Base-by-base conservation (phyloP, 768 basidiomycete genomes). In the Mycena venus region DNA sequence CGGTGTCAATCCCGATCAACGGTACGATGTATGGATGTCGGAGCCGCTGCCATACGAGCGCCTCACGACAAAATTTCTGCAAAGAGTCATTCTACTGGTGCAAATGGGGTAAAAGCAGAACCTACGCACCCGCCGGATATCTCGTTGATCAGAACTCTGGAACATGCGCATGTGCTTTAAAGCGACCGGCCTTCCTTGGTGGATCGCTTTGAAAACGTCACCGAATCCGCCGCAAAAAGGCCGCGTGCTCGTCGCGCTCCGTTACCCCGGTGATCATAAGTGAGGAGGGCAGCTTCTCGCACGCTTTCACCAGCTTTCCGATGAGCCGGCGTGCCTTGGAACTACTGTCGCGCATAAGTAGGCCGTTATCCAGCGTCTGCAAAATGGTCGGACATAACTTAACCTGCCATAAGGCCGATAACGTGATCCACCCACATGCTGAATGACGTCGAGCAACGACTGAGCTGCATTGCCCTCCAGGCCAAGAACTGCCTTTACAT, bases 1-100 rank as follows among this genome's bases (percentile, higher is more conserved):
- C 73, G 9, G 63, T 70, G 47, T 75, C 72, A 15, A 80, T 75
- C 8, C 79, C 79, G 34, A 75, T 69, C 17, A 80, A 62, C 0
- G 78, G 78, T 1, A 80, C 60, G 7, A 80, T 75, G 60, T 76
- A 66, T 6, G 60, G 64, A 61, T 79, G 77, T 5, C 65, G 47
- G 21, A 80, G n/a, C n/a, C n/a, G n/a, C n/a, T n/a, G n/a, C n/a
- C n/a, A n/a, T n/a, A n/a, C n/a, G n/a, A n/a, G n/a, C 15, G 79
- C 80, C 53, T 80, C 80, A 34, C 74, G 44, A 62, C 76, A 78
- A 38, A 80, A 77, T 55, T 66, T 70, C 80, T 80, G 59, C 4
- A 34, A 32, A 6, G 4, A 49, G 21, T 53, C 32, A 10, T 9
- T 38, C 36, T 32, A 12, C 17, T 51, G 10, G 9, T 9, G 23